Evolutionary conservation across 768 basidiomycete genomes (phyloP).

Genomic region (Chalciporus piperatus): DNA sequence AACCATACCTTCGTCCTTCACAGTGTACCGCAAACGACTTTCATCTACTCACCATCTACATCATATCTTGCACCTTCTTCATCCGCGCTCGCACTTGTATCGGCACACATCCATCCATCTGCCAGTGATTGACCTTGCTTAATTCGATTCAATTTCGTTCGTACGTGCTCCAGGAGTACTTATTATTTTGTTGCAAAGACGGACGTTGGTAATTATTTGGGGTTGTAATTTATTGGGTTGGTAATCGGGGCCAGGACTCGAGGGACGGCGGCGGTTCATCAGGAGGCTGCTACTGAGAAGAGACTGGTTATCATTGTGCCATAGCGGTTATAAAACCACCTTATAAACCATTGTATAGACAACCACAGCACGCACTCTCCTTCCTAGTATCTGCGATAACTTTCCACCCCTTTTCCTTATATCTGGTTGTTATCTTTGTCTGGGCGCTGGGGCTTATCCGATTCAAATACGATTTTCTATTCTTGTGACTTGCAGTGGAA

Average conservation of each 20-base stretch:
- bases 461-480: neutral
- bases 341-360: conserved; percentile 4
- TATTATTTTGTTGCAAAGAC: conserved; percentile 13
- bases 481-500: neutral
- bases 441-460: neutral
- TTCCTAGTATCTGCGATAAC: conserved; percentile 10
- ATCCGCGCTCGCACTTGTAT: neutral
- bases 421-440: neutral
- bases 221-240: conserved; percentile 8
- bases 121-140: conserved; percentile 4
- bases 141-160: conserved; percentile 20
- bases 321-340: conserved; percentile 3
- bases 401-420: neutral
- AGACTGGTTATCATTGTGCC: neutral
- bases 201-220: conserved; percentile 4
- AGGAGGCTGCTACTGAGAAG: conserved; percentile 6
- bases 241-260: conserved; percentile 3
- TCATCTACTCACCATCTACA: neutral
- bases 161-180: neutral
- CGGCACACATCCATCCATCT: conserved; percentile 1
- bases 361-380: conserved; percentile 4
- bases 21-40: neutral
- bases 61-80: neutral
- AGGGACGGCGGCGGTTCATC: conserved; percentile 1
- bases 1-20: neutral